Evolutionary conservation across 805 yeast genomes (phyloP).

Genomic region (Soucietia sequanensis): DNA sequence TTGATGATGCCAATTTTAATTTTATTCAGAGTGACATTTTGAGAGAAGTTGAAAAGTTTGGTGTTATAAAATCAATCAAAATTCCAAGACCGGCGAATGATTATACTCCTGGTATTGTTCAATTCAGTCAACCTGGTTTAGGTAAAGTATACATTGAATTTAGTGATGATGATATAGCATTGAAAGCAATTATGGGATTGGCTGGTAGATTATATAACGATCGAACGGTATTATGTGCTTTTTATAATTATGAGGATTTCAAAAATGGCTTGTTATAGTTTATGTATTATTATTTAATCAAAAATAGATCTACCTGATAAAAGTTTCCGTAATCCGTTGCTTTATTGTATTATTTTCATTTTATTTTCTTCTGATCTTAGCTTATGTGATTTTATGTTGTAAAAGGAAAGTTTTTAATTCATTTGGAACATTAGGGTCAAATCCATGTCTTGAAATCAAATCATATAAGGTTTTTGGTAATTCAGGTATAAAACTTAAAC

Average conservation of each 20-base stretch:
- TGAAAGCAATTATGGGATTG: constrained; percentile 53
- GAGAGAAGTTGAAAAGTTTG: constrained; percentile 49
- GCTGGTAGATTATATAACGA: constrained; percentile 70
- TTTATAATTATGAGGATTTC: constrained; percentile 59
- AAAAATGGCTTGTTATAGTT: constrained; percentile 32
- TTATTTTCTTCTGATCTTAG: too few relatives aligned
- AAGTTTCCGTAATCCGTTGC: neutral
- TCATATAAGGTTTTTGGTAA: constrained; percentile 67
- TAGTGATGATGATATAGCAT: constrained; percentile 48
- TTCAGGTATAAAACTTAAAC: constrained; percentile 75
- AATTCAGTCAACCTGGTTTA: constrained; percentile 50
- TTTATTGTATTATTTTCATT: too few relatives aligned
- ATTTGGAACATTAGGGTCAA: constrained; percentile 45
- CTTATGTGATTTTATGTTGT: constrained; percentile 6
- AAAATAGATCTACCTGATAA: neutral
- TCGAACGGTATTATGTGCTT: constrained; percentile 66
- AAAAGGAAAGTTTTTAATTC: constrained; percentile 24
- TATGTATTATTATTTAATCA: too few relatives aligned
- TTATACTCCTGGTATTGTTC: constrained; percentile 40
- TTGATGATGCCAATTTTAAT: constrained; percentile 46
- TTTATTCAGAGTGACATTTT: constrained; percentile 53
- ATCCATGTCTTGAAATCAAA: constrained; percentile 60
- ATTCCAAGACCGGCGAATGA: constrained; percentile 63
- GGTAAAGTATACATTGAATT: constrained; percentile 77
- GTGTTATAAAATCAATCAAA: constrained; percentile 50